Evolutionary conservation across 1,139 yeast genomes (phyloP).

Genomic region (Suhomyces anneliseae): DNA sequence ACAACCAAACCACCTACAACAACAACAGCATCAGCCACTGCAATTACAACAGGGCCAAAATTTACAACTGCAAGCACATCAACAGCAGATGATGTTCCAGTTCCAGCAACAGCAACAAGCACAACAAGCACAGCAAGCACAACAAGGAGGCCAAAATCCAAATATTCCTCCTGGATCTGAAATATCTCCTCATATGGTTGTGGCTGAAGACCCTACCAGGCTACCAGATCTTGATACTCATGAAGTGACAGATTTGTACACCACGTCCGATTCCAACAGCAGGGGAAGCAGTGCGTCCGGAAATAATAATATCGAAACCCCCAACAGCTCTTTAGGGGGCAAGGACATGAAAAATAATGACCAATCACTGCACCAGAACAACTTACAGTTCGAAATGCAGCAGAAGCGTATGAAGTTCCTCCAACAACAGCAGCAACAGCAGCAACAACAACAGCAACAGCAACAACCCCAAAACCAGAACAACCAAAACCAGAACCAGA

Average conservation of each 20-base stretch:
- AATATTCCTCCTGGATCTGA: not conserved
- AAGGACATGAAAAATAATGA: not conserved
- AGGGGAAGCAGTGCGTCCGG: conserved; percentile 4
- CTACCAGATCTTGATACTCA: not conserved
- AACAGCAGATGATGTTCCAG: conserved; percentile 1
- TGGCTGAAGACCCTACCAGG: conserved; percentile 2
- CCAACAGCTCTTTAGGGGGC: conserved; percentile 1
- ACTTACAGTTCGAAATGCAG: conserved; percentile 16
- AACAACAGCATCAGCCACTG: conserved; percentile 2
- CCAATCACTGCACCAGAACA: conserved; percentile 12
- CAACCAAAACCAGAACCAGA: not conserved
- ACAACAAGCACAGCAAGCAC: conserved; percentile 3
- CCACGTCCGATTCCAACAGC: conserved; percentile 3
- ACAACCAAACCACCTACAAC: conserved; percentile 1
- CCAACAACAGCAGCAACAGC: conserved; percentile 15
- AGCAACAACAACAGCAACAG: not conserved
- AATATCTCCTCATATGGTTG: conserved; percentile 6
- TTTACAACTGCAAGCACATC: not conserved
- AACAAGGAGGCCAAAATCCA: not conserved
- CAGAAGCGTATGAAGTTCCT: conserved; percentile 17
- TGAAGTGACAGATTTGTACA: not conserved
- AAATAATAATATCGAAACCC: conserved; percentile 1
- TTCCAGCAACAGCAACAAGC: conserved; percentile 1
- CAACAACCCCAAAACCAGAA: conserved; percentile 1
- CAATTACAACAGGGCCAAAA: conserved; percentile 6